phyloP scores from a whole-genome alignment of 257 asterid species.

The Nicotiana otophora region DNA sequence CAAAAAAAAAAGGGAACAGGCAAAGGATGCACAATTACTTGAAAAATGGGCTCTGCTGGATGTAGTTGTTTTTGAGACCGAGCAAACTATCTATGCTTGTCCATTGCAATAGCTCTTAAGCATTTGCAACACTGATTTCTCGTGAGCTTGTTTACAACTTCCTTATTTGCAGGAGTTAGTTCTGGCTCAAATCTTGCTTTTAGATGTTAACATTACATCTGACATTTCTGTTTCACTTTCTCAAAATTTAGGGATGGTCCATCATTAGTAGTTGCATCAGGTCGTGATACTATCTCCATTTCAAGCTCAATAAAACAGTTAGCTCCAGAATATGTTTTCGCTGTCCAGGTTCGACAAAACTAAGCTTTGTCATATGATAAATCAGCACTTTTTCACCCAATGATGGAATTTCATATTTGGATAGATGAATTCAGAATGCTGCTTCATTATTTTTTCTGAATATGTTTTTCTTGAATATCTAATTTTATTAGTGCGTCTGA shows the following conservation, averaged over 20 bases:
- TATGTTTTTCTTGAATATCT: not conserved
- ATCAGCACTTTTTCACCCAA: not conserved
- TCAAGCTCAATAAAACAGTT: constrained; percentile 60
- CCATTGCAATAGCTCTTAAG: not conserved
- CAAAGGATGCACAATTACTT: not conserved
- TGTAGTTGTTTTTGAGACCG: not conserved
- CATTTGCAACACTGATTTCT: not conserved
- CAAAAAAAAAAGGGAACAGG: not conserved
- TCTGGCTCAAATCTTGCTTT: not conserved
- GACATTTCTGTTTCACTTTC: not conserved
- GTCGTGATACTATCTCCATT: constrained; percentile 67
- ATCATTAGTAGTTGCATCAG: constrained; percentile 77
- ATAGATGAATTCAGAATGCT: not conserved
- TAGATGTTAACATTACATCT: constrained; percentile 1
- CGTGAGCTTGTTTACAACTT: not conserved
- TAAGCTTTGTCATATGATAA: constrained; percentile 1
- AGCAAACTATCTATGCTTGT: constrained; percentile 1
- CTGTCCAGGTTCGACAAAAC: constrained; percentile 64
- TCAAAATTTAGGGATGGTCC: constrained; percentile 68
- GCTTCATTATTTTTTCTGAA: not conserved
- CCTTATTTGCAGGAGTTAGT: not conserved
- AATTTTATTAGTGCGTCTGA: not conserved
- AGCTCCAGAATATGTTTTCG: constrained; percentile 64
- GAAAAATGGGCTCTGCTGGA: not conserved
- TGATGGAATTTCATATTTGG: not conserved